Evolutionary conservation across 768 basidiomycete genomes (phyloP).

Genomic region (Boletellus emodensis): DNA sequence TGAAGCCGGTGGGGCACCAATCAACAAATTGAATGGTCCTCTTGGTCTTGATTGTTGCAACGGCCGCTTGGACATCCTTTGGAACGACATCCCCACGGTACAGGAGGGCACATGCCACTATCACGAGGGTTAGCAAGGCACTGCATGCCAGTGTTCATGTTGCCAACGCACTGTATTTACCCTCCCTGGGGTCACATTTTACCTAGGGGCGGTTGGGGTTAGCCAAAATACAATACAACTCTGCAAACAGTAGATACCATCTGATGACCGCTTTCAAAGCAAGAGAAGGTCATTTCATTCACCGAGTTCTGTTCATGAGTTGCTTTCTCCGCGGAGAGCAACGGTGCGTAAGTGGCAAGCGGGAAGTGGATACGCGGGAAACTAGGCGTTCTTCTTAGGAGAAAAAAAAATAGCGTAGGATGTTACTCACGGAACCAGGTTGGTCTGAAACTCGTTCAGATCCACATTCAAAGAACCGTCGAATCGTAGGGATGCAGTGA

Average conservation of each 20-base stretch:
- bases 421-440: constrained; percentile 84
- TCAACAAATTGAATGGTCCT: constrained; percentile 97
- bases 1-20: constrained; percentile 98
- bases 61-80: constrained; percentile 92
- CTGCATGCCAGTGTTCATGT: neutral
- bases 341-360: constrained; percentile 91
- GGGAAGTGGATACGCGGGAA: constrained; percentile 99
- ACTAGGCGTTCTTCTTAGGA: constrained; percentile 35
- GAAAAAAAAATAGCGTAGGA: neutral
- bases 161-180: constrained; percentile 87
- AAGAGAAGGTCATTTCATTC: constrained; percentile 96
- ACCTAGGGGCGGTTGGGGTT: constrained; percentile 31
- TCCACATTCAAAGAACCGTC: constrained; percentile 98
- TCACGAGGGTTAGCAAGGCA: constrained; percentile 13
- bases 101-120: constrained; percentile 87
- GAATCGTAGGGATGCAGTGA: constrained; percentile 96
- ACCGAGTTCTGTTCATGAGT: constrained; percentile 97
- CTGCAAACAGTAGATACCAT: constrained; percentile 53
- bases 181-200: constrained; percentile 93
- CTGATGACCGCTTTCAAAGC: constrained; percentile 95
- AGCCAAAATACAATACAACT: neutral
- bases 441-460: constrained; percentile 97
- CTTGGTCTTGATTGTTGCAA: constrained; percentile 94
- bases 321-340: constrained; percentile 93
- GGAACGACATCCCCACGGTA: constrained; percentile 97